phyloP scores from a whole-genome alignment of 495 filamentous ascomycete species.

The Lophiotrema nucula region DNA sequence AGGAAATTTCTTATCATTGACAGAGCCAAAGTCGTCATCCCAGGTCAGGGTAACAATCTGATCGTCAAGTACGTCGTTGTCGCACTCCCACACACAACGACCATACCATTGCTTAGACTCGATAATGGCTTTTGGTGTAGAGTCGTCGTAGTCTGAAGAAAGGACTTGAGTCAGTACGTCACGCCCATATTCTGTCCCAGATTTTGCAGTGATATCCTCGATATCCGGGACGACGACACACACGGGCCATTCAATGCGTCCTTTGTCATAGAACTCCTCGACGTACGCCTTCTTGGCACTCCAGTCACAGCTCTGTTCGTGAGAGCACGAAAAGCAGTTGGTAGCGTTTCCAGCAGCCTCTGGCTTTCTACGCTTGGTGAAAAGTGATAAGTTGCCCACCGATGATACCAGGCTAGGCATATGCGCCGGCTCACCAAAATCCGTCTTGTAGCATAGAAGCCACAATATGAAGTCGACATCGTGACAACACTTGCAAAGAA shows the following conservation, averaged over 20 bases:
- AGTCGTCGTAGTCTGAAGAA: conserved; percentile 63
- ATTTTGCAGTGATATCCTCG: conserved; percentile 58
- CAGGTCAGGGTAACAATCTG: conserved; percentile 84
- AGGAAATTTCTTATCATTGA: conserved; percentile 17
- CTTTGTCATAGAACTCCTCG: conserved; percentile 55
- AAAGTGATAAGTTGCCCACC: conserved; percentile 69
- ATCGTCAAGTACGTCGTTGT: conserved; percentile 90
- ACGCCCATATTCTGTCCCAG: conserved; percentile 44
- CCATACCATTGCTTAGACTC: conserved; percentile 80
- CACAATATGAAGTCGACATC: conserved; percentile 91
- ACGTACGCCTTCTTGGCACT: conserved; percentile 78
- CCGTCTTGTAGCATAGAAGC: conserved; percentile 68
- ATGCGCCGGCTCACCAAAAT: conserved; percentile 45
- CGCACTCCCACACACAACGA: conserved; percentile 87
- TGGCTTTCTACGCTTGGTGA: conserved; percentile 72
- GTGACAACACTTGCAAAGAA: conserved; percentile 92
- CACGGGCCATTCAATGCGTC: conserved; percentile 74
- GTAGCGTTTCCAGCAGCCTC: conserved; percentile 70
- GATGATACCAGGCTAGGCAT: conserved; percentile 75
- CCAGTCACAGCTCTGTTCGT: conserved; percentile 72
- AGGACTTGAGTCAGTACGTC: conserved; percentile 55
- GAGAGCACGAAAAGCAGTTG: conserved; percentile 80
- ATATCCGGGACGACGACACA: conserved; percentile 88
- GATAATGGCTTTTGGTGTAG: conserved; percentile 53
- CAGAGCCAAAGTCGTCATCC: conserved; percentile 64